These are phyloP conservation scores for Stachybotrys elegans DNA, from an alignment of 2,329 filamentous ascomycete genomes.

Conservation along the genomic window DNA sequence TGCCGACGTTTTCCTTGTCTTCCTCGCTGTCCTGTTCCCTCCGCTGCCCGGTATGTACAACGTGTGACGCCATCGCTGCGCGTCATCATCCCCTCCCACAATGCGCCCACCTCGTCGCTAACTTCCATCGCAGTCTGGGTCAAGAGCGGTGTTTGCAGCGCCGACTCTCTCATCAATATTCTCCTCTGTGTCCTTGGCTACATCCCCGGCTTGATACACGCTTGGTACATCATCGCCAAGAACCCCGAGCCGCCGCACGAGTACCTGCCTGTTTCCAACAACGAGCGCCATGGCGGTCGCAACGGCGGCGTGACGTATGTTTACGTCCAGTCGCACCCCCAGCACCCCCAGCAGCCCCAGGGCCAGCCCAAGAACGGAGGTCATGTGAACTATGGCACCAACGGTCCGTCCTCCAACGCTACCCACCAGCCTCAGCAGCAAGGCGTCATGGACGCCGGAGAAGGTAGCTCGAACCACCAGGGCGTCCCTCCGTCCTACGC, in stretches of 20 bases:
- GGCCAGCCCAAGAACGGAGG: constrained; percentile 24
- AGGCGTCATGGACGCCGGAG: constrained; percentile 29
- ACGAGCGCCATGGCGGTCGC: constrained; percentile 39
- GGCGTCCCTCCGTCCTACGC: constrained; percentile 77
- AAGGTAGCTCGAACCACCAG: constrained; percentile 33
- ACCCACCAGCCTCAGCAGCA: constrained; percentile 23
- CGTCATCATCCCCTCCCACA: not conserved
- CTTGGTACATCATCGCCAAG: constrained; percentile 96
- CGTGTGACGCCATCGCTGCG: too few relatives aligned
- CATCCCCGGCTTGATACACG: constrained; percentile 84
- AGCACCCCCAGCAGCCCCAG: constrained; percentile 28
- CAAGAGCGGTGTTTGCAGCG: constrained; percentile 87
- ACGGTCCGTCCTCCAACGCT: constrained; percentile 20
- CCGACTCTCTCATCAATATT: constrained; percentile 92
- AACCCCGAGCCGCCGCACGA: constrained; percentile 72
- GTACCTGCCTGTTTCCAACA: constrained; percentile 61
- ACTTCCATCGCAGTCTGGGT: constrained; percentile 71
- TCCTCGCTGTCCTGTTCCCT: constrained; percentile 61
- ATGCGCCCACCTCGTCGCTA: constrained; percentile 9
- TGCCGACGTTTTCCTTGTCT: constrained; percentile 57
- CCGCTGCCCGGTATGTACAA: constrained; percentile 60
- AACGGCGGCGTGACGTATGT: constrained; percentile 63
- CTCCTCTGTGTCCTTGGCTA: constrained; percentile 76
- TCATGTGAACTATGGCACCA: constrained; percentile 30
- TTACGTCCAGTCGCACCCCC: constrained; percentile 54